Conservation (phyloP, 2,329 filamentous ascomycete genomes). For the Helotiales sp. region DNA sequence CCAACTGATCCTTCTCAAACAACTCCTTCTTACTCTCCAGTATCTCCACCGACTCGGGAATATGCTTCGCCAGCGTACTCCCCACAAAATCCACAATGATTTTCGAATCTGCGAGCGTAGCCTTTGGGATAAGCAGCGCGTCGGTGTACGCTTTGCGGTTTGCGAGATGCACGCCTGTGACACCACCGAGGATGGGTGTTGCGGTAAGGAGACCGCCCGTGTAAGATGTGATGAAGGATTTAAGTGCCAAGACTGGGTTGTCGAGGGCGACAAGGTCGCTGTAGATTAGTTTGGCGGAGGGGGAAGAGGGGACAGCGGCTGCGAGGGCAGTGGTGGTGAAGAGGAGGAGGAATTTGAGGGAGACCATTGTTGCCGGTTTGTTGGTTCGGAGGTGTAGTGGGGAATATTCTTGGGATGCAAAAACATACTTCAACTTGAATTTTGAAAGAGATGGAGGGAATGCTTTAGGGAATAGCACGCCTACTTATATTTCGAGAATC, state of each 20-base stretch:
- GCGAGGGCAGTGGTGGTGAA: not conserved
- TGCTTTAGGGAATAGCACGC: not conserved
- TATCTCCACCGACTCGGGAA: constrained; percentile 3
- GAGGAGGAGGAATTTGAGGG: constrained; percentile 19
- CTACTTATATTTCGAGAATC: not conserved
- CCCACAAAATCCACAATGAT: constrained; percentile 18
- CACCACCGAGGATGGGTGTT: constrained; percentile 30
- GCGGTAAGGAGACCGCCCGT: constrained; percentile 15
- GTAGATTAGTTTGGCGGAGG: constrained; percentile 36
- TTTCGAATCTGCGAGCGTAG: constrained; percentile 9
- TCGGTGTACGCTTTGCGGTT: constrained; percentile 19
- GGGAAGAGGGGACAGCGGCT: constrained; percentile 2
- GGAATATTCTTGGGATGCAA: not conserved
- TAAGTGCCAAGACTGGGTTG: constrained; percentile 54
- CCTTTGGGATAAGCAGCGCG: not conserved
- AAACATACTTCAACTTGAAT: too few species aligned
- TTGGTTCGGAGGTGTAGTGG: not conserved
- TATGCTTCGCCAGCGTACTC: constrained; percentile 11
- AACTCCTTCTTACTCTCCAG: constrained; percentile 15
- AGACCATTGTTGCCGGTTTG: constrained; percentile 12
- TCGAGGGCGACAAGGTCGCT: constrained; percentile 53
- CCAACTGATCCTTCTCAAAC: constrained; percentile 6
- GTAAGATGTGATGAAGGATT: constrained; percentile 39
- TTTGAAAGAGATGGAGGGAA: not conserved
- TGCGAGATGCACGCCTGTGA: constrained; percentile 20